Evolutionary conservation across 768 basidiomycete species (phyloP).

Genomic region (Termitomyces sp.): DNA sequence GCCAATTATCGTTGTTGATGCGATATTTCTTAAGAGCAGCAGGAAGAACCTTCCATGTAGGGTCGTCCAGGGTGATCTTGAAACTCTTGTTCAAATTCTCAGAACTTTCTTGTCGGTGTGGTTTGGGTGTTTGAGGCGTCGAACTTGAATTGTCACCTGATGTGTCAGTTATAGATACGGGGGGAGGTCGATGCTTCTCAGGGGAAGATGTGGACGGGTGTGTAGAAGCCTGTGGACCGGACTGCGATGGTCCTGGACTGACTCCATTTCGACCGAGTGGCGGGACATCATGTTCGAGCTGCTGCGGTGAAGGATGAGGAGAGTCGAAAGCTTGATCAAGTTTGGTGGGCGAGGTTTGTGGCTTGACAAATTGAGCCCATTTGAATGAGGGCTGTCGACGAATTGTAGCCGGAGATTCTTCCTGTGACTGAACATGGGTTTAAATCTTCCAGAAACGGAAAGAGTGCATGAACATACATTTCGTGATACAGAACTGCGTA

Average conservation of each 20-base stretch:
- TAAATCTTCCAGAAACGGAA: conserved; percentile 1
- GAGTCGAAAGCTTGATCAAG: conserved; percentile 55
- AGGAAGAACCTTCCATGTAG: conserved; percentile 97
- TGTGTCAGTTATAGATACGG: conserved; percentile 26
- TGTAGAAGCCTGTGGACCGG: conserved; percentile 13
- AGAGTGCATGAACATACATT: conserved; percentile 24
- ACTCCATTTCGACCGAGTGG: conserved; percentile 26
- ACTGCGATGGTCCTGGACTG: conserved; percentile 21
- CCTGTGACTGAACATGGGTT: conserved; percentile 17
- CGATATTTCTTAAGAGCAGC: conserved; percentile 98
- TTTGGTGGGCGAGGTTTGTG: conserved; percentile 78
- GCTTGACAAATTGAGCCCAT: conserved; percentile 80
- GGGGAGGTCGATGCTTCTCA: conserved; percentile 28
- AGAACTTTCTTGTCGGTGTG: conserved; percentile 58
- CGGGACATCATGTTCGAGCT: conserved; percentile 63
- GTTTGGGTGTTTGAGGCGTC: conserved; percentile 33
- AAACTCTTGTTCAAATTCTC: conserved; percentile 81
- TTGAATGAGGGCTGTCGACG: conserved; percentile 80
- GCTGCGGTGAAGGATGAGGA: conserved; percentile 74
- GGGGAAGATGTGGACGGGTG: conserved; percentile 10
- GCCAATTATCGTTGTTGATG: conserved; percentile 98
- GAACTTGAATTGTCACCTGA: conserved; percentile 20
- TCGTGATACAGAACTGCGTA: conserved; percentile 34
- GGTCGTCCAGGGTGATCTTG: conserved; percentile 96
- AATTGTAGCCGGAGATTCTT: conserved; percentile 36